Base-by-base conservation (phyloP, 352 stramenopile species). In the Globisporangium solare region DNA sequence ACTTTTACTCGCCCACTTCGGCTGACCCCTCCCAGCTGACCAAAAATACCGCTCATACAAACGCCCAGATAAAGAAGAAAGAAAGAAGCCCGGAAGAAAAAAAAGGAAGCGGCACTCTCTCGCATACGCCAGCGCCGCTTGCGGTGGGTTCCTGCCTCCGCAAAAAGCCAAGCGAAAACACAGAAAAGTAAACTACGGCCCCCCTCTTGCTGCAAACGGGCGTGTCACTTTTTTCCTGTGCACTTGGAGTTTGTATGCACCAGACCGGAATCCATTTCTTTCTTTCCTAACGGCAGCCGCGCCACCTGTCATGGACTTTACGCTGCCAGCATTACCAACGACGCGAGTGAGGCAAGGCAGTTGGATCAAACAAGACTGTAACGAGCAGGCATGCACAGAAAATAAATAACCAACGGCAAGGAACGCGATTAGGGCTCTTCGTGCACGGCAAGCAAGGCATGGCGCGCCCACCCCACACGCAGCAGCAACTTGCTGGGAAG, bases 361-460 rank as follows among this genome's bases (percentile, higher is more conserved):
- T 51, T 51, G 46, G 46, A 51, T 11, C 15, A 35, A 35, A 35
- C 27, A 35, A 51, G 31, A 51, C 11, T n/a, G 46, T 51, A 51
- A 51, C 46, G 46, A 51, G 39, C 12, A 10, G 2, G 27, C 27
- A 35, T 35, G 5, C 5, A 8, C 10, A 43, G 14, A 42, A 42
- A 42, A 42, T 12, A 43, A 7, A 35, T 10, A 35, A 35, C 27
- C 27, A 35, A 35, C 27, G 27, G 27, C 27, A 35, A 35, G n/a
- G 27, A 35, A 35, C 27, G 27, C 3, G 27, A 35, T 35, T 35
- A 35, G 27, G 27, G 27, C 27, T 35, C 27, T 35, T 35, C 27
- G 27, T 35, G 27, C 27, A 35, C n/a, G 24, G 24, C 24, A 27
- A 35, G 27, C 27, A 11, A 35, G 4, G 6, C 27, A 35, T n/a